These are phyloP conservation scores for Lodderomyces pseudojiufengensis DNA, from an alignment of 1,139 yeast species.

Conservation along the genomic window DNA sequence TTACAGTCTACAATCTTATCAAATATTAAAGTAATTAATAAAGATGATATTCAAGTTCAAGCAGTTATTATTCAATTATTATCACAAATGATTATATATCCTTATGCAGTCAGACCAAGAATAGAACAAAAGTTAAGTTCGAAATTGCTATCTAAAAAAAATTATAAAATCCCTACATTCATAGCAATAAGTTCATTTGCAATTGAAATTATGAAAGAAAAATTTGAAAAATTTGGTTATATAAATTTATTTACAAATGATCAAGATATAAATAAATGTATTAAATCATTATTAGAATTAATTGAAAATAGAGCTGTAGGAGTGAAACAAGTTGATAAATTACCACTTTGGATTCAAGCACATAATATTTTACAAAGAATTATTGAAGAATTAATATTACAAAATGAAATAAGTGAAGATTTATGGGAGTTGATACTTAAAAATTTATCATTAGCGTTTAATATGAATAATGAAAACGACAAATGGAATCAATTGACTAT, in stretches of 20 bases:
- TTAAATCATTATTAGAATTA: conserved; percentile 24
- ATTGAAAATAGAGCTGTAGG: conserved; percentile 37
- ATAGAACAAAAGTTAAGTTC: conserved; percentile 38
- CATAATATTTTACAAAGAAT: conserved; percentile 28
- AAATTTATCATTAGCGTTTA: conserved; percentile 41
- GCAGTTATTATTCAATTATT: conserved; percentile 51
- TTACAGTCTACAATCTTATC: conserved; percentile 52
- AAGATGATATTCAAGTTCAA: conserved; percentile 31
- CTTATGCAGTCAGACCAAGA: conserved; percentile 55
- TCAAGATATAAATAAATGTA: conserved; percentile 35
- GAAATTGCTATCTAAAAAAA: conserved; percentile 22
- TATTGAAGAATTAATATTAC: conserved; percentile 17
- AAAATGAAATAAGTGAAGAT: conserved; percentile 20
- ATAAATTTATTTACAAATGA: conserved; percentile 39
- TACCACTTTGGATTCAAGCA: conserved; percentile 46
- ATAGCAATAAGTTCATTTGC: conserved; percentile 57
- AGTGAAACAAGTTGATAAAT: conserved; percentile 17
- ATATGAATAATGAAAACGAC: conserved; percentile 22
- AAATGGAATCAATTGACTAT: not conserved
- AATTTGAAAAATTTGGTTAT: conserved; percentile 29
- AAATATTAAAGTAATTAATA: conserved; percentile 36
- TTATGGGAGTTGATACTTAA: conserved; percentile 47
- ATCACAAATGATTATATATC: conserved; percentile 49
- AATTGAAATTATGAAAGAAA: conserved; percentile 36
- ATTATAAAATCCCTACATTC: conserved; percentile 60